phyloP scores from a whole-genome alignment of 805 yeast species.

The Kuraishia hungarica region DNA sequence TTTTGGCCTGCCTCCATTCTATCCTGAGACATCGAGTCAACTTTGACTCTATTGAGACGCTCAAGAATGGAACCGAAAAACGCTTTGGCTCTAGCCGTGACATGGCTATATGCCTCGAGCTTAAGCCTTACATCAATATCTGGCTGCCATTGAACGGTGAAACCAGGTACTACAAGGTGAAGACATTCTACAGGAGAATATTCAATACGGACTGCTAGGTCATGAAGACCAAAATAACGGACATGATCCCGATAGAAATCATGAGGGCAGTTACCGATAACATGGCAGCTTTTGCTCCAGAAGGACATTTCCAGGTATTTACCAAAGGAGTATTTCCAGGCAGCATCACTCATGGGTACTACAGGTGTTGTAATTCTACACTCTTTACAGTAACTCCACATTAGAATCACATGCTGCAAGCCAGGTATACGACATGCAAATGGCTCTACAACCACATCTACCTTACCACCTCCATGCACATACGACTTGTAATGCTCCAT shows the following conservation, averaged over 20 bases:
- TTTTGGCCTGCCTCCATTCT: conserved; percentile 60
- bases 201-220: conserved; percentile 71
- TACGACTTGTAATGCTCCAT: conserved; percentile 77
- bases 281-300: conserved; percentile 59
- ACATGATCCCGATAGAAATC: conserved; percentile 77
- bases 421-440: conserved; percentile 49
- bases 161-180: conserved; percentile 71
- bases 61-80: conserved; percentile 70
- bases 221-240: conserved; percentile 76
- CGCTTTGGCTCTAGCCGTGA: conserved; percentile 39
- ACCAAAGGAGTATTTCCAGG: conserved; percentile 90
- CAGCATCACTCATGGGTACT: conserved; percentile 71
- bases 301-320: conserved; percentile 83
- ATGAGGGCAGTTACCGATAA: conserved; percentile 64
- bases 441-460: conserved; percentile 68
- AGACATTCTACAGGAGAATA: conserved; percentile 67
- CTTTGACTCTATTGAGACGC: conserved; percentile 69
- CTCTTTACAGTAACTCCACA: conserved; percentile 86
- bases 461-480: conserved; percentile 80
- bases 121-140: conserved; percentile 62
- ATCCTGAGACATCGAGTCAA: conserved; percentile 65
- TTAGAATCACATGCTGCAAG: conserved; percentile 57
- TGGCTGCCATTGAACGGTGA: conserved; percentile 64
- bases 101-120: conserved; percentile 46
- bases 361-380: conserved; percentile 75